Conservation (phyloP, 345 rosid genomes). For the Firmiana major region DNA sequence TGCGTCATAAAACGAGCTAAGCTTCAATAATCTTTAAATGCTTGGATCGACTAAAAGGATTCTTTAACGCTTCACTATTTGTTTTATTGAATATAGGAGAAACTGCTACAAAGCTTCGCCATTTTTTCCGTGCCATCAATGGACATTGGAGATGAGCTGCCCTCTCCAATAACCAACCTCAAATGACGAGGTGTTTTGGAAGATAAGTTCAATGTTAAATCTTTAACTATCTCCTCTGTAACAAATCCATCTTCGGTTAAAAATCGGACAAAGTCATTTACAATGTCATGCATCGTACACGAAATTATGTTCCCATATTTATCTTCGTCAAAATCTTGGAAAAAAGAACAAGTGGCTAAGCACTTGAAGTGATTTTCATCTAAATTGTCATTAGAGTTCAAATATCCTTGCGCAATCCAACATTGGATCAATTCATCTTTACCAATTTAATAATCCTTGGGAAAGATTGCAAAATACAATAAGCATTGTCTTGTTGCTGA, state of each 20-base stretch:
- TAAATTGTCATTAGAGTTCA: background rate
- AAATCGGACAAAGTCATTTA: background rate
- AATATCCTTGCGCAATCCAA: conserved; percentile 4
- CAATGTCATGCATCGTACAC: background rate
- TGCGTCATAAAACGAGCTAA: background rate
- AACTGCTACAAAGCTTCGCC: background rate
- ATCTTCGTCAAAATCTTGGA: background rate
- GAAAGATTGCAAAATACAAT: conserved; percentile 2
- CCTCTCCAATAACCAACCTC: background rate
- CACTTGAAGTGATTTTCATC: background rate
- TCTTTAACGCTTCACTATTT: background rate
- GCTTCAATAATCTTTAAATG: background rate
- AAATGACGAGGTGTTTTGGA: background rate
- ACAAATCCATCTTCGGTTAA: background rate
- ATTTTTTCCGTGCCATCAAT: background rate
- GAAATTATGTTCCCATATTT: background rate
- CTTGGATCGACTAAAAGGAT: background rate
- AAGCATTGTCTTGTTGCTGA: background rate
- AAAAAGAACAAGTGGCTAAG: background rate
- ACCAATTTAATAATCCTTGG: background rate
- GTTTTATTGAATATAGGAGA: accelerated
- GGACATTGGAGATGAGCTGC: background rate
- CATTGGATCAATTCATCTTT: background rate
- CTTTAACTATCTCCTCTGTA: background rate
- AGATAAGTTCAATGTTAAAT: background rate